Evolutionary conservation across 345 rosid genomes (phyloP), one percentile per base, ranked within the genome.

Genomic region (Cochlearia excelsa): DNA sequence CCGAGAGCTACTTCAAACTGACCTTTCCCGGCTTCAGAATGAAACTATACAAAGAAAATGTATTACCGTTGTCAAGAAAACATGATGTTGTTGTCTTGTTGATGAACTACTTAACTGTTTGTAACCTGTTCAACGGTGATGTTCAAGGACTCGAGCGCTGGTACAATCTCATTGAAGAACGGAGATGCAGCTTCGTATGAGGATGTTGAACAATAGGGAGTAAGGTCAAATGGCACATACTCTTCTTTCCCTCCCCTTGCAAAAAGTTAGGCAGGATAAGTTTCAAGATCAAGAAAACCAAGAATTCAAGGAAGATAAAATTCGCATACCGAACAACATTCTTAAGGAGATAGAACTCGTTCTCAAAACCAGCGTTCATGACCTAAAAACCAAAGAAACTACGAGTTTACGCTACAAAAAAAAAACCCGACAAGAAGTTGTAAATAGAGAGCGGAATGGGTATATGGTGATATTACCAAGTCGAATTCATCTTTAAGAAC

Each of bases 281-380:
- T 38, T 44, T 31, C 23, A 41, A 43, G 2, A 55, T 49, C 9
- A 46, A 44, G 44, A 34, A 45, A 27, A 48, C 8, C 46, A 26
- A 29, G 10, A 33, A 63, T 28, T 40, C 9, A 3, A 34, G 58
- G 56, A 50, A 63, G 34, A 26, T 33, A 38, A 3, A 52, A 16
- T 37, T 40, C 6, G 31, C 76, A 35, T 67, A 88, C 97, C 90
- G 68, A 44, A 69, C 55, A 37, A 67, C 70, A 64, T 75, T 84
- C 81, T 87, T 85, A 67, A 93, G 82, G 67, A 93, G 83, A 66
- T 76, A 77, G 73, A 93, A 93, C 75, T 93, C 99, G 67, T 76
- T 89, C 70, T 93, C 99, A 68, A 89, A 93, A 61, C 99, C 99
- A n/a, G 99, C 94, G 76, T 89, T 84, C 90, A 93, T 74, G 49